Percentiles rank a stretch among this genome's conserved stretches.
These are phyloP conservation scores for Salicornia ramosissima DNA, from an alignment of 148 eudicot species.

Conservation along the genomic window DNA sequence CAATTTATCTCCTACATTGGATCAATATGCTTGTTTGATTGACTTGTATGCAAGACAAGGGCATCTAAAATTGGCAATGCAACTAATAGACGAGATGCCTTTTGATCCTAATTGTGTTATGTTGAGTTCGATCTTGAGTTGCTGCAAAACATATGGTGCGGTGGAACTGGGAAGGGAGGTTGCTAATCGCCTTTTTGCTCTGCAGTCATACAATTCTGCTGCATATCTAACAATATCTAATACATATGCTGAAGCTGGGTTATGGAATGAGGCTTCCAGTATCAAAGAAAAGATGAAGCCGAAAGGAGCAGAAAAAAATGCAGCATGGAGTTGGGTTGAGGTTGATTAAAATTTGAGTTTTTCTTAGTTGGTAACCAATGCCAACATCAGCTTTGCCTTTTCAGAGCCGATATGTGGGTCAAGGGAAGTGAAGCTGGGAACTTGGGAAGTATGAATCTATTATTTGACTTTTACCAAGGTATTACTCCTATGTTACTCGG, in stretches of 20 bases:
- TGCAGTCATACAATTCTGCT: conserved; percentile 30
- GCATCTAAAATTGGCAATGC: conserved; percentile 29
- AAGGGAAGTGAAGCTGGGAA: no score
- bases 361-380: conserved; percentile 9
- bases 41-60: conserved; percentile 45
- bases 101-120: conserved; percentile 34
- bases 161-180: conserved; percentile 34
- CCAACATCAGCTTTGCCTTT: background rate
- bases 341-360: conserved; percentile 14
- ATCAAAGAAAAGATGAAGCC: conserved; percentile 32
- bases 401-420: no score
- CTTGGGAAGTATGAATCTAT: no score
- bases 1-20: conserved; percentile 35
- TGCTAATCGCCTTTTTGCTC: conserved; percentile 26
- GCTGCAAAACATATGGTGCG: conserved; percentile 41
- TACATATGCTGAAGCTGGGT: conserved; percentile 36
- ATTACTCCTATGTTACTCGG: no score
- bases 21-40: conserved; percentile 45
- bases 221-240: conserved; percentile 33
- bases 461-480: no score
- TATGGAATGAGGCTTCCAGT: conserved; percentile 32
- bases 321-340: conserved; percentile 40
- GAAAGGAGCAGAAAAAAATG: conserved; percentile 21
- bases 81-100: conserved; percentile 42
- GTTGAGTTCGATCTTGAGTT: conserved; percentile 39